These are phyloP conservation scores for Cercospora brassicicola DNA, from an alignment of 2,329 filamentous ascomycete species.

Conservation along the genomic window DNA sequence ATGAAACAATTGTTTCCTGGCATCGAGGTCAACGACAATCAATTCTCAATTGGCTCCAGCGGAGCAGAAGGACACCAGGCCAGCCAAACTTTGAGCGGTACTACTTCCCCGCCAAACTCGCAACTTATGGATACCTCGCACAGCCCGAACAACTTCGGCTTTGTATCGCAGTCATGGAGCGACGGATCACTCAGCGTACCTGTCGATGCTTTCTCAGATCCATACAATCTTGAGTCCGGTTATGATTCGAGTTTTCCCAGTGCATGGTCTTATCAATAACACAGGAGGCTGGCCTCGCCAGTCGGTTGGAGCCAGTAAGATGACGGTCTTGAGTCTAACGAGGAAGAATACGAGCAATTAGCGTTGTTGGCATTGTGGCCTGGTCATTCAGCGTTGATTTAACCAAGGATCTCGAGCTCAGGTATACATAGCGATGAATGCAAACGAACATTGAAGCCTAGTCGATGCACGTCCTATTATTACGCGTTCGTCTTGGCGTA, in stretches of 20 bases:
- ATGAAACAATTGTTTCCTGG: constrained; percentile 39
- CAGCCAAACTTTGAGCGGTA: constrained; percentile 14
- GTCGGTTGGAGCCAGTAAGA: constrained; percentile 5
- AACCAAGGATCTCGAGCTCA: neutral
- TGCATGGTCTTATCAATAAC: constrained; percentile 36
- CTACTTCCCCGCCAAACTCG: neutral
- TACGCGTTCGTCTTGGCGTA: neutral
- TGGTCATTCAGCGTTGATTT: constrained; percentile 8
- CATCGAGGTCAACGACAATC: constrained; percentile 30
- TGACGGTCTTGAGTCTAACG: neutral
- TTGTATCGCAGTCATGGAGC: constrained; percentile 37
- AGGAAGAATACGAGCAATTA: neutral
- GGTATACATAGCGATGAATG: constrained; percentile 5
- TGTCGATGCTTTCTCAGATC: constrained; percentile 33
- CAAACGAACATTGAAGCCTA: neutral
- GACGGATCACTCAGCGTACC: constrained; percentile 38
- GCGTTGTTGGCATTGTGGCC: constrained; percentile 7
- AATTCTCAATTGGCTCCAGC: constrained; percentile 22
- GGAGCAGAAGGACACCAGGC: constrained; percentile 7
- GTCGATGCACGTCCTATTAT: neutral
- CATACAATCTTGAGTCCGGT: constrained; percentile 35
- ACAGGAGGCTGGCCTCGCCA: constrained; percentile 18
- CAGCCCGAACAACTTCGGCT: constrained; percentile 15
- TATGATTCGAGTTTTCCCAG: constrained; percentile 32
- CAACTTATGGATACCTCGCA: constrained; percentile 1